Evolutionary conservation across 108 stramenopile genomes (phyloP), one percentile per base, ranked within the genome.

Genomic region (Hondaea fermentalgiana): DNA sequence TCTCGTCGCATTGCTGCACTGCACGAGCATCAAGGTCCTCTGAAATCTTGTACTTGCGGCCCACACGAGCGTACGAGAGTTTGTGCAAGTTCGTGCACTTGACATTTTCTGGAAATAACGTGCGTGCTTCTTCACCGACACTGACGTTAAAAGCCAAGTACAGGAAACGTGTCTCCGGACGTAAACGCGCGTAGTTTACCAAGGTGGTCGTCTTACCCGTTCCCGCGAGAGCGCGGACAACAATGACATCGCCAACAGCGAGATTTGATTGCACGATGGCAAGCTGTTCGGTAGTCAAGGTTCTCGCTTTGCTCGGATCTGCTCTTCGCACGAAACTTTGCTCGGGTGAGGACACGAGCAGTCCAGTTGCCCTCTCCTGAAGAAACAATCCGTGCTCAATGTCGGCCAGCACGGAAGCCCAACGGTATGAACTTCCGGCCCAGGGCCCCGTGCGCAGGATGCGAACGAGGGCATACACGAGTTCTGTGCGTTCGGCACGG

Each of bases 161-260:
- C 3, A 83, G 51, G 51, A 83, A 53, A 0, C 51, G 19, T 6
- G 19, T 83, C 12, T 83, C 43, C 45, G 76, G 76, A 6, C 76
- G 76, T 45, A 53, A 16, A 83, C 76, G 76, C 19, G 76, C 45
- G 49, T 83, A 83, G 5, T 83, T 12, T 17, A 83, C 45, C 76
- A 83, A 23, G 17, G 76, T 83, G 25, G 76, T 83, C n/a, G 76
- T 83, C 23, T 83, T 83, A 6, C 76, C 76, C n/a, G 76, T 83
- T 12, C 76, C 76, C 19, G 76, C 76, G 17, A 83, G 76, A 43
- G 76, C 76, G 28, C 45, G 51, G 6, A 83, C 76, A 6, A 47
- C 45, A 53, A 83, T 53, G 19, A 83, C 51, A 12, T 83, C 76
- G n/a, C 76, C 76, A 12, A 45, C 19, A 6, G 44, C 28, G 0